Evolutionary conservation across 2,329 filamentous ascomycete genomes (phyloP).

Genomic region (Fusarium sp.): DNA sequence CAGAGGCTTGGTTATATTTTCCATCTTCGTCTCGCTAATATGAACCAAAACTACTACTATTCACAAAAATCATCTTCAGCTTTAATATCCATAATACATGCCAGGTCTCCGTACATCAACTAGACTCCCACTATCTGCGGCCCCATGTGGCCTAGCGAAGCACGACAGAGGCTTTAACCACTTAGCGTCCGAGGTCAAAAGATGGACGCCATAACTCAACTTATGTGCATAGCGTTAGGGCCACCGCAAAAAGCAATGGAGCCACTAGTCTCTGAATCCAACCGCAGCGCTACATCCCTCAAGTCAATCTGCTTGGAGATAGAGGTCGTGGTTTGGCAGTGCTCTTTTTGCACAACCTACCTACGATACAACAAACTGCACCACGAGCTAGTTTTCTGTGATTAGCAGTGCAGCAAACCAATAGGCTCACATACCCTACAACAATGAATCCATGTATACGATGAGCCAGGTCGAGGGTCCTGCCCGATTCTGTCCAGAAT

Average conservation of each 20-base stretch:
- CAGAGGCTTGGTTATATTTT: not conserved
- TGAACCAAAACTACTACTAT: not conserved
- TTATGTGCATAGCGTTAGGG: constrained; percentile 46
- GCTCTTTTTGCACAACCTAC: not conserved
- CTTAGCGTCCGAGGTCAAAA: constrained; percentile 30
- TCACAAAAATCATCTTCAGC: not conserved
- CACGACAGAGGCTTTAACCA: constrained; percentile 27
- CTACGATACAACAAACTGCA: constrained; percentile 3
- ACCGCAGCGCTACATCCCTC: constrained; percentile 25
- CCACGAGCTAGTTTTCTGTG: constrained; percentile 2
- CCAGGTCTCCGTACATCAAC: not conserved
- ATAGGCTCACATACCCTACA: constrained; percentile 4
- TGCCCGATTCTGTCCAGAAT: not conserved
- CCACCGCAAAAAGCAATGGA: constrained; percentile 49
- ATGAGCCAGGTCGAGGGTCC: not conserved
- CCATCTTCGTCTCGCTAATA: not conserved
- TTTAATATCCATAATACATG: not conserved
- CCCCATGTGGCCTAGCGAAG: constrained; percentile 1
- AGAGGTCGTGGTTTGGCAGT: constrained; percentile 16
- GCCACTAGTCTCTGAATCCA: constrained; percentile 25
- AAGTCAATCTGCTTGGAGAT: constrained; percentile 18
- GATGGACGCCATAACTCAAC: constrained; percentile 20
- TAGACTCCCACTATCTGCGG: constrained; percentile 3
- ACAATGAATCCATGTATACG: not conserved
- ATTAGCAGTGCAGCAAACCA: constrained; percentile 2